These are phyloP conservation scores for Babesia bigemina DNA, from an alignment of 169 alveolate genomes.

Conservation along the genomic window DNA sequence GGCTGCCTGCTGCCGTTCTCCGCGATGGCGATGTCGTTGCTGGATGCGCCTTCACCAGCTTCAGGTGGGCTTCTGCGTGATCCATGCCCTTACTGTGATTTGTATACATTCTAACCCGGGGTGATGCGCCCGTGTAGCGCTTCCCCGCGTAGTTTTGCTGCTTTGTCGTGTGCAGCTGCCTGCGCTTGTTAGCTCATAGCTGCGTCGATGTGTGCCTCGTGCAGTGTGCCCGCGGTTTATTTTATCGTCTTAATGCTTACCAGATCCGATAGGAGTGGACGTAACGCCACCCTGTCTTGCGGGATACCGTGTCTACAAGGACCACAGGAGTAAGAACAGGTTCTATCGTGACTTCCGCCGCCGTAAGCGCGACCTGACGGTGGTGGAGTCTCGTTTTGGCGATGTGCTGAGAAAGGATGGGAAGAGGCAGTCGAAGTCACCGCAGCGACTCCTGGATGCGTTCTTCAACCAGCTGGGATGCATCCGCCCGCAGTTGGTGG, in stretches of 20 bases:
- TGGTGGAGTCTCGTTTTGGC: slow-evolving; percentile 57
- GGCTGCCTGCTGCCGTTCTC: neutral
- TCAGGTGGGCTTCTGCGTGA: neutral
- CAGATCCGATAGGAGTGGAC: neutral
- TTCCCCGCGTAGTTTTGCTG: neutral
- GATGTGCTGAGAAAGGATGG: neutral
- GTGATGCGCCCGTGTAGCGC: too few relatives aligned
- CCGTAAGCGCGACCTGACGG: slow-evolving; percentile 38
- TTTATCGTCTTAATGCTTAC: neutral
- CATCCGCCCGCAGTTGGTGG: slow-evolving; percentile 30
- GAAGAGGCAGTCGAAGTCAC: neutral
- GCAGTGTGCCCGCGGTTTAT: too few relatives aligned
- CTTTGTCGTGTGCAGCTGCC: neutral
- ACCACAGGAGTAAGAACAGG: slow-evolving; percentile 9
- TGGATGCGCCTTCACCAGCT: neutral
- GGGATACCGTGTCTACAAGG: slow-evolving; percentile 61
- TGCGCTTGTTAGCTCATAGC: neutral
- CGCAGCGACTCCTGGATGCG: neutral
- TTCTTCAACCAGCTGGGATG: slow-evolving; percentile 4
- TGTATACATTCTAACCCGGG: too few relatives aligned
- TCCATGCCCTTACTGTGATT: too few relatives aligned
- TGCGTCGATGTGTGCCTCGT: neutral
- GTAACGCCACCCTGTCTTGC: neutral
- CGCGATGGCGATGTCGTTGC: neutral
- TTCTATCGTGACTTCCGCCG: slow-evolving; percentile 54